These are phyloP conservation scores for Sugiyamaella pinicola DNA, from an alignment of 1,139 yeast genomes.

Conservation along the genomic window DNA sequence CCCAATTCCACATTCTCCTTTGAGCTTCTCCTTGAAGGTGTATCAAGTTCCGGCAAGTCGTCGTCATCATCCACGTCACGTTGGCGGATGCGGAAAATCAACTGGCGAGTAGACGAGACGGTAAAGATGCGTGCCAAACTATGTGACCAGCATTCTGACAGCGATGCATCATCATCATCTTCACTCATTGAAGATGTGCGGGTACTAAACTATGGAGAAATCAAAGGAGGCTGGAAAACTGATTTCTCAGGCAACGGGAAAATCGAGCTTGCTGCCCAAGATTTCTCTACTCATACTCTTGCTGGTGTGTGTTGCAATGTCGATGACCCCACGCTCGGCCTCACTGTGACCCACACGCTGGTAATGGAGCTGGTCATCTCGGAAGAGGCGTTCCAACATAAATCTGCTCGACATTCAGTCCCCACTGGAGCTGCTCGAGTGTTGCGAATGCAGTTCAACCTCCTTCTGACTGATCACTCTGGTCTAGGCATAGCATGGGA, in stretches of 20 bases:
- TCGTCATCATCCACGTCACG: conserved; percentile 50
- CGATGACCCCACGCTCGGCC: conserved; percentile 78
- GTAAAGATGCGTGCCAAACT: conserved; percentile 49
- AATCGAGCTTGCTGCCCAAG: conserved; percentile 72
- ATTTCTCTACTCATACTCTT: conserved; percentile 47
- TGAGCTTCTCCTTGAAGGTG: conserved; percentile 79
- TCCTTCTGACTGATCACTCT: conserved; percentile 79
- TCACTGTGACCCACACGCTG: conserved; percentile 71
- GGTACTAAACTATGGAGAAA: conserved; percentile 73
- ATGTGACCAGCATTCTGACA: conserved; percentile 1
- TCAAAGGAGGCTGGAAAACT: conserved; percentile 92
- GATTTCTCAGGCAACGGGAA: conserved; percentile 77
- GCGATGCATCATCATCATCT: not conserved
- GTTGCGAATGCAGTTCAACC: conserved; percentile 87
- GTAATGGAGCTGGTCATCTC: conserved; percentile 90
- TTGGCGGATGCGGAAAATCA: conserved; percentile 90
- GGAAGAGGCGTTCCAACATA: conserved; percentile 62
- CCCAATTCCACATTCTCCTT: conserved; percentile 86
- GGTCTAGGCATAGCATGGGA: conserved; percentile 99
- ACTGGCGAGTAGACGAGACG: conserved; percentile 89
- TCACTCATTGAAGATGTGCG: conserved; percentile 68
- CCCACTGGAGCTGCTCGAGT: conserved; percentile 95
- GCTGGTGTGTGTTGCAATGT: conserved; percentile 77
- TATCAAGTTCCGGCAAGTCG: conserved; percentile 43
- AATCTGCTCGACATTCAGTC: conserved; percentile 36